phyloP scores from a whole-genome alignment of 2,329 filamentous ascomycete species.

The Chaetomiaceae sp. region DNA sequence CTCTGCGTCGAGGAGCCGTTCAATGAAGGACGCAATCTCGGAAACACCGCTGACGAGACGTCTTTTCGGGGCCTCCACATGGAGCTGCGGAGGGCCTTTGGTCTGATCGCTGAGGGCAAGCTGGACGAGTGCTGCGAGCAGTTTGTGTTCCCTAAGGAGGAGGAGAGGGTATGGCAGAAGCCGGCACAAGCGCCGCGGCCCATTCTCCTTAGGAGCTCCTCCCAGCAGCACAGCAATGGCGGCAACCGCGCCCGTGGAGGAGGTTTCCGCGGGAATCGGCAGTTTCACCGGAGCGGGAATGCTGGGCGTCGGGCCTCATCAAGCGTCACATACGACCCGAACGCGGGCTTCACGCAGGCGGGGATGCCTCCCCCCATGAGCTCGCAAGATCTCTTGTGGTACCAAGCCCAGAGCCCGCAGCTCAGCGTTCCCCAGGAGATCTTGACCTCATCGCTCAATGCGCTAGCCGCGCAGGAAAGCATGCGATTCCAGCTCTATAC shows the following conservation, averaged over 20 bases:
- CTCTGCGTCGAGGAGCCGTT: constrained; percentile 97
- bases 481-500: constrained; percentile 42
- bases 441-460: constrained; percentile 16
- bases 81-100: constrained; percentile 84
- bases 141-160: constrained; percentile 81
- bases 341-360: constrained; percentile 35
- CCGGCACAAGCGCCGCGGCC: constrained; percentile 50
- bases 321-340: constrained; percentile 46
- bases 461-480: constrained; percentile 25
- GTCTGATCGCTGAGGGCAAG: constrained; percentile 70
- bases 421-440: constrained; percentile 37
- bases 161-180: constrained; percentile 56
- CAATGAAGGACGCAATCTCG: constrained; percentile 80
- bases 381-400: constrained; percentile 45
- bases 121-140: constrained; percentile 80
- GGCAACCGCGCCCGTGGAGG: constrained; percentile 43
- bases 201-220: constrained; percentile 54
- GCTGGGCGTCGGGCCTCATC: constrained; percentile 47
- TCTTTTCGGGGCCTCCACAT: constrained; percentile 87
- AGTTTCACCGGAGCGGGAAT: constrained; percentile 38
- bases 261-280: constrained; percentile 44
- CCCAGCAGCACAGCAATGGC: constrained; percentile 44
- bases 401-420: constrained; percentile 39
- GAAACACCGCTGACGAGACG: constrained; percentile 93
- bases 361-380: constrained; percentile 37